phyloP scores from a whole-genome alignment of 139 green algal genomes.

The Chlamydomonas schloesseri region DNA sequence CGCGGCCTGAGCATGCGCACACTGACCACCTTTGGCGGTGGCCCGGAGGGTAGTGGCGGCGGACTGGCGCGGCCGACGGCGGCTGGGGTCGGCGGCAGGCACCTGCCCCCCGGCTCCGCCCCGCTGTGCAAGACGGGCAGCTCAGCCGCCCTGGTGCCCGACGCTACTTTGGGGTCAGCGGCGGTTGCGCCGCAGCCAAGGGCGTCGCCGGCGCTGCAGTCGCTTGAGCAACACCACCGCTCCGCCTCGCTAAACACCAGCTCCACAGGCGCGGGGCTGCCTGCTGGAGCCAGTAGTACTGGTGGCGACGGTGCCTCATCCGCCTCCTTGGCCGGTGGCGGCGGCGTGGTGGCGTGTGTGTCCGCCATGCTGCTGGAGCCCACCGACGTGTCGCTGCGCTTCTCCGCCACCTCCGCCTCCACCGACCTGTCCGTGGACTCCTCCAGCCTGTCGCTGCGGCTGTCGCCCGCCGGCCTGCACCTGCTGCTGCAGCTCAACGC shows the following conservation, averaged over 20 bases:
- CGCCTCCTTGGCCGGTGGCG: too few relatives aligned
- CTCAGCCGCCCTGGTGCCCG: too few relatives aligned
- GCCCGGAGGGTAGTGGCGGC: background rate
- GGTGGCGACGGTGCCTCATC: too few relatives aligned
- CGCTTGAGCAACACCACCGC: background rate
- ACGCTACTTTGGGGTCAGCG: too few relatives aligned
- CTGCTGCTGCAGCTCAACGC: conserved; percentile 62
- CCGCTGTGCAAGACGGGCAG: too few relatives aligned
- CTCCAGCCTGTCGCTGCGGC: conserved; percentile 63
- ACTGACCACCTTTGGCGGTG: conserved; percentile 9
- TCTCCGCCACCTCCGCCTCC: background rate
- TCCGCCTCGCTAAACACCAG: too few relatives aligned
- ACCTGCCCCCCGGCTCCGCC: too few relatives aligned
- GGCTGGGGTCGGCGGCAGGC: too few relatives aligned
- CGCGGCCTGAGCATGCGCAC: conserved; percentile 32
- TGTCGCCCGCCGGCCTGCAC: conserved; percentile 80
- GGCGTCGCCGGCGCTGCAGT: conserved; percentile 9
- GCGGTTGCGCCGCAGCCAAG: background rate
- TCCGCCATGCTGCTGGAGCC: conserved; percentile 55
- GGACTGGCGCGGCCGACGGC: background rate
- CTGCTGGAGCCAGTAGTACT: too few relatives aligned
- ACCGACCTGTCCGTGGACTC: conserved; percentile 66
- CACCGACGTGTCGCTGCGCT: conserved; percentile 44
- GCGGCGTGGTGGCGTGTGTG: background rate
- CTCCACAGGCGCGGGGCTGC: too few relatives aligned